phyloP scores from a whole-genome alignment of 495 filamentous ascomycete species.

The Penicillium samsonianum region DNA sequence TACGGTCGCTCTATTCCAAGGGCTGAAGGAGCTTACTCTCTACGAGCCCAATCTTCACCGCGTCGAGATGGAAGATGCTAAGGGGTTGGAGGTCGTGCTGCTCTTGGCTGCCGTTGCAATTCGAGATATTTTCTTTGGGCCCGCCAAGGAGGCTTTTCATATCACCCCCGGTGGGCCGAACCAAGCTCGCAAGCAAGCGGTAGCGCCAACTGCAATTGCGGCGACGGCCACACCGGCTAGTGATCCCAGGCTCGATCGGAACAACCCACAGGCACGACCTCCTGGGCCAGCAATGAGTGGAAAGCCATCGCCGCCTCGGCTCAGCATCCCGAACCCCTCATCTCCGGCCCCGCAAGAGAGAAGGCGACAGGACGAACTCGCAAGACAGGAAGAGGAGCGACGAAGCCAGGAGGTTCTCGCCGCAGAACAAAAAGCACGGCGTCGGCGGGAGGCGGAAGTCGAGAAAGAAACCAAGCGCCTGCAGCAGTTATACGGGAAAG shows the following conservation, averaged over 20 bases:
- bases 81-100: slow-evolving; percentile 87
- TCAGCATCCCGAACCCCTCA: slow-evolving; percentile 18
- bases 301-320: slow-evolving; percentile 12
- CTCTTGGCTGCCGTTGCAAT: slow-evolving; percentile 83
- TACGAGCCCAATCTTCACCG: slow-evolving; percentile 90
- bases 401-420: slow-evolving; percentile 76
- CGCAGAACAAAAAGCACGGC: slow-evolving; percentile 69
- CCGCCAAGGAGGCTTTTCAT: slow-evolving; percentile 75
- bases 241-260: background rate
- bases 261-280: slow-evolving; percentile 15
- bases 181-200: slow-evolving; percentile 2
- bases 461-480: slow-evolving; percentile 85
- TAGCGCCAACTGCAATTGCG: background rate
- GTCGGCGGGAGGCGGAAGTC: slow-evolving; percentile 68
- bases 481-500: slow-evolving; percentile 67
- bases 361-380: slow-evolving; percentile 48
- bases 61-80: slow-evolving; percentile 91
- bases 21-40: slow-evolving; percentile 71
- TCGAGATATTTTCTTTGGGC: slow-evolving; percentile 76
- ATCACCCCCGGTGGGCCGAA: slow-evolving; percentile 44
- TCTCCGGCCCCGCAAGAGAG: slow-evolving; percentile 25
- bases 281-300: slow-evolving; percentile 4
- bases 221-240: slow-evolving; percentile 1
- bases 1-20: slow-evolving; percentile 76
- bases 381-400: slow-evolving; percentile 63